phyloP scores from a whole-genome alignment of 2,329 filamentous ascomycete genomes.

The Calonectria crousiana region DNA sequence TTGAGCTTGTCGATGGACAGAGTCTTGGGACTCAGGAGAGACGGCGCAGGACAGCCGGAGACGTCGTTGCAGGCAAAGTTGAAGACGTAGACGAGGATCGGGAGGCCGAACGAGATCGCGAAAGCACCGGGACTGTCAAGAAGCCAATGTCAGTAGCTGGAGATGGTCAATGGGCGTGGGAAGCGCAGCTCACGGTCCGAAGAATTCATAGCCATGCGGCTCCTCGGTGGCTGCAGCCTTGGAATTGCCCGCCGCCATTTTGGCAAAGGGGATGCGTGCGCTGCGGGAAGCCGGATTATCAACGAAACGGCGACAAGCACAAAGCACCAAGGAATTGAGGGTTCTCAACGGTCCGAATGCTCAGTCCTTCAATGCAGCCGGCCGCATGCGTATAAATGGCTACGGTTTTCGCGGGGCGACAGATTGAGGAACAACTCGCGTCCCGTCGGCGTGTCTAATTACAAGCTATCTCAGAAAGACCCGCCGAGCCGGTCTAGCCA shows the following conservation, averaged over 20 bases:
- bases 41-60: constrained; percentile 89
- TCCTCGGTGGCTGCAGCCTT: constrained; percentile 43
- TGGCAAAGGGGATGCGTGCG: constrained; percentile 9
- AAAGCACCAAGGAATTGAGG: constrained; percentile 7
- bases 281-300: not conserved
- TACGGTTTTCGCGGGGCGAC: constrained; percentile 23
- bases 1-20: constrained; percentile 81
- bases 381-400: constrained; percentile 10
- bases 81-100: constrained; percentile 81
- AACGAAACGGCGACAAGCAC: not conserved
- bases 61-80: constrained; percentile 93
- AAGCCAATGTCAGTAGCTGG: constrained; percentile 19
- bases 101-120: constrained; percentile 83
- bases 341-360: not conserved
- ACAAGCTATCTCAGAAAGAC: not conserved
- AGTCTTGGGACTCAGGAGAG: constrained; percentile 78
- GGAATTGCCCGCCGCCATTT: constrained; percentile 49
- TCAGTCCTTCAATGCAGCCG: not conserved
- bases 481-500: constrained; percentile 2
- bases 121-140: constrained; percentile 77
- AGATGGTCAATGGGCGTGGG: not conserved
- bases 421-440: constrained; percentile 11
- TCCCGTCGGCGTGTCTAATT: constrained; percentile 44
- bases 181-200: constrained; percentile 60
- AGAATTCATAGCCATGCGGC: constrained; percentile 64